Conservation (phyloP, 768 basidiomycete species). For the Mycena rosella region DNA sequence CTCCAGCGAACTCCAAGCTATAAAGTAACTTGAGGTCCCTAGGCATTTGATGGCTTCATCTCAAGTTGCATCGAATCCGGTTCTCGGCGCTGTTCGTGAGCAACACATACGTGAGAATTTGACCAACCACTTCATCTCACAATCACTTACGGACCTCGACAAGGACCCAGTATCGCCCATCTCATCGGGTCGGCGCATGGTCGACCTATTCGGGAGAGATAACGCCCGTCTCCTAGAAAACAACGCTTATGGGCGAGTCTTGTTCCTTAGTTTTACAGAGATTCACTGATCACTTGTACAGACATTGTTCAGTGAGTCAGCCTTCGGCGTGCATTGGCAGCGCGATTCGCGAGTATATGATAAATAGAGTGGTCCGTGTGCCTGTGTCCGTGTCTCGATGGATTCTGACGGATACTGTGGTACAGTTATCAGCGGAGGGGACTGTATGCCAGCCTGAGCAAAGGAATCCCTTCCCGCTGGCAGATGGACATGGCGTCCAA, state of each 20-base stretch:
- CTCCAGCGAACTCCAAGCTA: neutral
- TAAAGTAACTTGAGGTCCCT: too few species aligned
- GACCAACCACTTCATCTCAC: too few species aligned
- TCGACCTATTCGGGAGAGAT: constrained; percentile 7
- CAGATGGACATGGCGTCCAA: neutral
- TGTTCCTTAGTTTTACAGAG: neutral
- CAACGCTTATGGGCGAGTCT: constrained; percentile 18
- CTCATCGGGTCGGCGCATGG: constrained; percentile 22
- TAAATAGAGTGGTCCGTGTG: constrained; percentile 13
- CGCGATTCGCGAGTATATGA: constrained; percentile 19
- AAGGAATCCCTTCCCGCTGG: neutral
- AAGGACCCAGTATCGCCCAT: constrained; percentile 23
- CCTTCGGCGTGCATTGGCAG: constrained; percentile 20
- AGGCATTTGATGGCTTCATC: too few species aligned
- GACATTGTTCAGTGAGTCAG: constrained; percentile 16
- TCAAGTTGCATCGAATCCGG: too few species aligned
- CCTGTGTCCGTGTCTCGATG: too few species aligned
- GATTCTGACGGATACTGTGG: too few species aligned
- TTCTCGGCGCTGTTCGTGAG: neutral
- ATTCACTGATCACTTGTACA: neutral
- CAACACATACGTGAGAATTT: too few species aligned
- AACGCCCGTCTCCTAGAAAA: constrained; percentile 23
- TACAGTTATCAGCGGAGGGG: constrained; percentile 2
- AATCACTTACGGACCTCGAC: neutral
- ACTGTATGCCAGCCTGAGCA: constrained; percentile 14